Percentiles rank a stretch among this genome's conserved stretches.
Evolutionary conservation across 768 basidiomycete species (phyloP).

Genomic region (Clitopilus hobsonii): DNA sequence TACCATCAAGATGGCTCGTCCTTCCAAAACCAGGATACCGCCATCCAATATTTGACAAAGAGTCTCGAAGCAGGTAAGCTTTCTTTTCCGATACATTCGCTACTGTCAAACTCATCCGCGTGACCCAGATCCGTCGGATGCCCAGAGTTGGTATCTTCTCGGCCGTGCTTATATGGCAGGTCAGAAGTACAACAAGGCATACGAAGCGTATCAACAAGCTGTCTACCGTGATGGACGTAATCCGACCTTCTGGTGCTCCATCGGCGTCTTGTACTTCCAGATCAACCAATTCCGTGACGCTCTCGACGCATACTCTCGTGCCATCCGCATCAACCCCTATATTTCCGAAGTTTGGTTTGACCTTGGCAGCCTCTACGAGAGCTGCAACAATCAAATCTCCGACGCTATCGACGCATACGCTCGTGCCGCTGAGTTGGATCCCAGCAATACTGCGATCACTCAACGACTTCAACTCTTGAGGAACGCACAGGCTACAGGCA

Average conservation of each 20-base stretch:
- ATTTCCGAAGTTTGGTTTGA: constrained; percentile 97
- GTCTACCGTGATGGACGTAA: constrained; percentile 98
- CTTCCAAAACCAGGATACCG: constrained; percentile 94
- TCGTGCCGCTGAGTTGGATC: constrained; percentile 91
- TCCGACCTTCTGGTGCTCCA: constrained; percentile 99
- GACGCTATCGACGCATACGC: constrained; percentile 99
- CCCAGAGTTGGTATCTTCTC: constrained; percentile 98
- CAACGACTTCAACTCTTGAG: constrained; percentile 75
- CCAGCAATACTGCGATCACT: constrained; percentile 75
- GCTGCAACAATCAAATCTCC: constrained; percentile 97
- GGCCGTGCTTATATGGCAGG: constrained; percentile 99
- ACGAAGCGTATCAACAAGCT: constrained; percentile 98
- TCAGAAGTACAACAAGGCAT: constrained; percentile 98
- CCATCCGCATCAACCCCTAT: constrained; percentile 98
- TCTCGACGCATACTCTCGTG: constrained; percentile 96
- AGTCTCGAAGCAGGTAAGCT: constrained; percentile 87
- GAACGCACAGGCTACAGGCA: constrained; percentile 73
- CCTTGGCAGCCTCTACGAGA: constrained; percentile 93
- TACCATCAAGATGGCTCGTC: constrained; percentile 94
- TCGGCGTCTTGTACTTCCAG: constrained; percentile 98
- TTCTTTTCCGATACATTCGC: neutral
- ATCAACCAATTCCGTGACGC: constrained; percentile 99
- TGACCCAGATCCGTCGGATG: constrained; percentile 79
- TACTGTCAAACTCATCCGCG: constrained; percentile 1
- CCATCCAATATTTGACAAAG: constrained; percentile 91